Conservation (phyloP, 345 rosid species). For the Cochlearia excelsa region DNA sequence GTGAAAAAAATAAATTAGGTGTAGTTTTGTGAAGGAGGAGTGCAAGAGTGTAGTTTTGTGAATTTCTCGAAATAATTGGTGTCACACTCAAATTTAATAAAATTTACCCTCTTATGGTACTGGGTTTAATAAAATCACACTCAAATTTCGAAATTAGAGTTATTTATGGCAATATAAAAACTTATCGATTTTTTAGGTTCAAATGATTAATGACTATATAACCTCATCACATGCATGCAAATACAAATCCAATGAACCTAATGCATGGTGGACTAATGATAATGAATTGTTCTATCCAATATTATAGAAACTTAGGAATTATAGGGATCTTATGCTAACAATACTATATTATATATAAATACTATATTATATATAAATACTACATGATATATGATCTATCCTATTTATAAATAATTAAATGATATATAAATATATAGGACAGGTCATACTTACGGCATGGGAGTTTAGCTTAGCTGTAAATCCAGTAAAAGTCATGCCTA, state of each 20-base stretch:
- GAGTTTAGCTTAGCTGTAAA: slow-evolving; percentile 27
- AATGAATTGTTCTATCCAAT: neutral
- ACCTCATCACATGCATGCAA: slow-evolving; percentile 23
- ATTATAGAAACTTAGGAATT: slow-evolving; percentile 1
- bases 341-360: neutral
- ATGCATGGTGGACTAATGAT: slow-evolving; percentile 15
- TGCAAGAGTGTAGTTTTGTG: too few species aligned
- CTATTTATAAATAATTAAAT: neutral
- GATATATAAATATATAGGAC: slow-evolving; percentile 16
- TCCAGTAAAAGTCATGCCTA: slow-evolving; percentile 16
- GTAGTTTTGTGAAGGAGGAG: too few species aligned
- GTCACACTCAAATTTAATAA: too few species aligned
- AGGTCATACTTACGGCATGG: slow-evolving; percentile 16
- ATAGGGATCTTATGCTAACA: slow-evolving; percentile 14
- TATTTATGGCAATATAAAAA: too few species aligned
- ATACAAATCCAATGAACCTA: slow-evolving; percentile 13
- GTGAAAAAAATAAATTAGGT: too few species aligned
- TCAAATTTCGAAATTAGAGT: too few species aligned
- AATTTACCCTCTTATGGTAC: too few species aligned
- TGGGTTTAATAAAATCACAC: too few species aligned
- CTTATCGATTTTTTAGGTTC: too few species aligned
- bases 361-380: neutral
- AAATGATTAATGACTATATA: neutral
- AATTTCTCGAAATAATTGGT: too few species aligned
- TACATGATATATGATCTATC: too few species aligned